Base-by-base conservation (phyloP, 1,139 yeast species). In the Pichia terricola region DNA sequence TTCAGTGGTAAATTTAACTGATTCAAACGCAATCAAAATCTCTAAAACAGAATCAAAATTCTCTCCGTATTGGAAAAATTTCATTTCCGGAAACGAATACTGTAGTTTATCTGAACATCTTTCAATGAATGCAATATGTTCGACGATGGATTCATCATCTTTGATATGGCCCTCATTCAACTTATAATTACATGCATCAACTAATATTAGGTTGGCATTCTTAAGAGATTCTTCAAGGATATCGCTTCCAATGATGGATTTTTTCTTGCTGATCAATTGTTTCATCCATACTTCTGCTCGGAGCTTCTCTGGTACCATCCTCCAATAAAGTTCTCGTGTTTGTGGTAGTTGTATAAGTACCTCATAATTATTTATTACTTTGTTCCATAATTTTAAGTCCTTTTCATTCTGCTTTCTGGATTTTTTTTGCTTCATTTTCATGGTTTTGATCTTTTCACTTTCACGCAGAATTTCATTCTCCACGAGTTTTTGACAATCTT, bases 321-420 rank as follows among this genome's bases (percentile, higher is more conserved):
- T 63, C 86, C 87, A 81, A 74, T 81, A 78, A 46, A 79, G 62
- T 45, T 76, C 79, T 43, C 79, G 65, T 6, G 73, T 65, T 22
- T 64, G 54, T 0, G 75, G 64, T 10, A 64, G 54, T 41, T 62
- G 59, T 8, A 73, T 55, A 37, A 64, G 62, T 8, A 55, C 48
- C 28, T 60, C 57, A 47, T 69, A 67, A 40, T 69, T 59, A 3
- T 70, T 66, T 3, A 71, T 50, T 9, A 79, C 65, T 38, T 65
- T 58, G 16, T 58, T 59, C 88, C 89, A 81, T 11, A 54, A 60
- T 4, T 50, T 45, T 4, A 56, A 50, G 50, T 77, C 79, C 31
- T 59, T 56, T 22, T 60, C 58, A 39, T 59, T 59, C 42, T 63
- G 64, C 34, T 56, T 59, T 31, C 60, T 51, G 22, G 63, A 49